A percentile compares a stretch with the other conserved stretches of the same genome.
These are phyloP conservation scores for Yarrowia porcina DNA, from an alignment of 805 yeast species.

Conservation along the genomic window DNA sequence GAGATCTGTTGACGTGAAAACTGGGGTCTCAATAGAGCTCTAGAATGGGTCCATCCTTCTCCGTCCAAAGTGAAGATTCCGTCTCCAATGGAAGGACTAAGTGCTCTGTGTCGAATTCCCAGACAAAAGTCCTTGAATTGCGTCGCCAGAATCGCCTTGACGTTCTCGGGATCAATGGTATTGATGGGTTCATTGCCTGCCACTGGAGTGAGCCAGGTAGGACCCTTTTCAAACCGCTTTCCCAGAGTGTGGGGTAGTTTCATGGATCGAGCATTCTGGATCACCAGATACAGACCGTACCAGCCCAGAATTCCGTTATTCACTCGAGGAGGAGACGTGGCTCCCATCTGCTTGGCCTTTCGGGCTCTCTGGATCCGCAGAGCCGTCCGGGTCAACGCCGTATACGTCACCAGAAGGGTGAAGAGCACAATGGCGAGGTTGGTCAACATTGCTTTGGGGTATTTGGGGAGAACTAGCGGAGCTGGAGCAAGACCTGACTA, in stretches of 20 bases:
- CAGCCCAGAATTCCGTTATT: slow-evolving; percentile 20
- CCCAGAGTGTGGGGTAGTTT: neutral
- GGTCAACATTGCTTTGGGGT: neutral
- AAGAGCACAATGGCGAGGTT: neutral
- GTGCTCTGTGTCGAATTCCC: slow-evolving; percentile 33
- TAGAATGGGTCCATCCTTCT: slow-evolving; percentile 40
- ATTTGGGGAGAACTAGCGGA: neutral
- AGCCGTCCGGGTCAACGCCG: neutral
- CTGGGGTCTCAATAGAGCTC: slow-evolving; percentile 40
- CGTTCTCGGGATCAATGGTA: slow-evolving; percentile 38
- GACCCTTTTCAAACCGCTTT: neutral
- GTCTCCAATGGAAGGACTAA: slow-evolving; percentile 37
- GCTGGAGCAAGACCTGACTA: neutral
- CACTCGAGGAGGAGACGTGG: neutral
- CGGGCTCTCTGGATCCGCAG: neutral
- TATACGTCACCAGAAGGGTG: neutral
- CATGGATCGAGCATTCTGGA: neutral
- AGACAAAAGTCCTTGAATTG: slow-evolving; percentile 37
- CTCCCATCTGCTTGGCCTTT: slow-evolving; percentile 19
- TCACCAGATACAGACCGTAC: neutral
- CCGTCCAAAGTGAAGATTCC: slow-evolving; percentile 42
- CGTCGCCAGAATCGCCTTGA: slow-evolving; percentile 38
- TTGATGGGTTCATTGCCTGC: slow-evolving; percentile 26
- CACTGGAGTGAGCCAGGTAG: slow-evolving; percentile 2
- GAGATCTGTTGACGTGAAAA: slow-evolving; percentile 38